These are phyloP conservation scores for Aurinia saxatilis DNA, from an alignment of 345 rosid species.

Conservation along the genomic window DNA sequence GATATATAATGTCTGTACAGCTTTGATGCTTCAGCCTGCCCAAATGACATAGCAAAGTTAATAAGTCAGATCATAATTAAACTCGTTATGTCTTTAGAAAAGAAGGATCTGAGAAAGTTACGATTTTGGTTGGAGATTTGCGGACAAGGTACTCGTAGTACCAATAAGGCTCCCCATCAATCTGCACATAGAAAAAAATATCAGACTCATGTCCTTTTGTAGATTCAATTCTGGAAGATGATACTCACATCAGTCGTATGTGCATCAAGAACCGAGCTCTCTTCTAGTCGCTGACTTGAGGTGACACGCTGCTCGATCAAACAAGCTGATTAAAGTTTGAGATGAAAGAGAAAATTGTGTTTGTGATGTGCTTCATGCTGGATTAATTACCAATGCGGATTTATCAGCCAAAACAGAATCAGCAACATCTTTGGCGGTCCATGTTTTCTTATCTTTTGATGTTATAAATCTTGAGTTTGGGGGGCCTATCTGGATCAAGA, in stretches of 20 bases:
- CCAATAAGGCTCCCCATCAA: slow-evolving; percentile 88
- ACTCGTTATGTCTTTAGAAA: not conserved
- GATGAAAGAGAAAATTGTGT: not conserved
- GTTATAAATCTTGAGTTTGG: slow-evolving; percentile 69
- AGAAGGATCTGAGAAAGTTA: slow-evolving; percentile 20
- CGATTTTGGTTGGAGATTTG: slow-evolving; percentile 74
- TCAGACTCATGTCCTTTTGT: not conserved
- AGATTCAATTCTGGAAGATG: not conserved
- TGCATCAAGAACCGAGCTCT: slow-evolving; percentile 87
- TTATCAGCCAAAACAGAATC: slow-evolving; percentile 92
- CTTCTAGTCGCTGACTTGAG: slow-evolving; percentile 77
- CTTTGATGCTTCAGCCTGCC: slow-evolving; percentile 78
- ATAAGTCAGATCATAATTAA: slow-evolving; percentile 4
- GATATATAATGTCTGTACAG: slow-evolving; percentile 72
- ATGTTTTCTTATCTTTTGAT: slow-evolving; percentile 70
- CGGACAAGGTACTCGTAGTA: slow-evolving; percentile 84
- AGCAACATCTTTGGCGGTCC: slow-evolving; percentile 86
- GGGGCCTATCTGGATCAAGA: slow-evolving; percentile 85
- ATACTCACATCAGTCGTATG: slow-evolving; percentile 53
- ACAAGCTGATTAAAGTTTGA: not conserved
- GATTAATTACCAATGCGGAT: slow-evolving; percentile 68
- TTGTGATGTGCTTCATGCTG: not conserved
- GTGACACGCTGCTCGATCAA: slow-evolving; percentile 68
- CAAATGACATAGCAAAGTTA: not conserved
- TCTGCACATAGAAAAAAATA: slow-evolving; percentile 31